Evolutionary conservation across 169 alveolate genomes (phyloP).

Genomic region (Cryptosporidium felis): DNA sequence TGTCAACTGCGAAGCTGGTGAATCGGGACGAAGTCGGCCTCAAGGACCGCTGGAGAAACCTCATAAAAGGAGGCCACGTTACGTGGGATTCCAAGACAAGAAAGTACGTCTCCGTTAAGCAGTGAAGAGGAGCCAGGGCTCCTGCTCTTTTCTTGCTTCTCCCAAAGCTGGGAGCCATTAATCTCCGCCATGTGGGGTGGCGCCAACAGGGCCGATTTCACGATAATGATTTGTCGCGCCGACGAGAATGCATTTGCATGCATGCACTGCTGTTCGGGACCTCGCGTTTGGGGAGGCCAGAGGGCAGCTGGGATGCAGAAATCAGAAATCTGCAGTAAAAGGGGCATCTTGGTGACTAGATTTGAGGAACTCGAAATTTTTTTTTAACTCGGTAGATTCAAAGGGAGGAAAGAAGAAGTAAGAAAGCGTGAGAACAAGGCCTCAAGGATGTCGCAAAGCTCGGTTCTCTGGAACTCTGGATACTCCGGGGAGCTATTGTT

Average conservation of each 20-base stretch:
- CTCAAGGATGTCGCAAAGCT: conserved; percentile 32
- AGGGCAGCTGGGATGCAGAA: no score
- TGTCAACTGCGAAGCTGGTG: conserved; percentile 23
- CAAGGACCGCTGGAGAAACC: conserved; percentile 68
- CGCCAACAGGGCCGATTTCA: conserved; percentile 23
- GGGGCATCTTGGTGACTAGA: conserved; percentile 5
- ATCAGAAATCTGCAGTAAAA: background rate
- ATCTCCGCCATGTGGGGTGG: background rate
- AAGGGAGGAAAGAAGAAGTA: background rate
- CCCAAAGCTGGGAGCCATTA: background rate
- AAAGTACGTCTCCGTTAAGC: conserved; percentile 3
- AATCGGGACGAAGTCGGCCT: conserved; percentile 64
- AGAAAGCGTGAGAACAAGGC: no score
- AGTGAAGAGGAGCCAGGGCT: background rate
- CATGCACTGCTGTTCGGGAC: conserved; percentile 10
- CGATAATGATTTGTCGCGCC: conserved; percentile 32
- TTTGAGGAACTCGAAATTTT: background rate
- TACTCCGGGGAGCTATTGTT: conserved; percentile 19
- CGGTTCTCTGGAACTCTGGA: conserved; percentile 26
- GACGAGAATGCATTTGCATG: conserved; percentile 40
- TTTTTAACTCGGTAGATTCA: background rate
- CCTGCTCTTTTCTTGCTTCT: background rate
- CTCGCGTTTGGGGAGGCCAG: background rate
- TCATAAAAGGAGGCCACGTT: conserved; percentile 62
- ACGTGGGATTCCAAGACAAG: conserved; percentile 25